Base-by-base conservation (phyloP, 2,329 filamentous ascomycete genomes). In the Knufia fluminis region DNA sequence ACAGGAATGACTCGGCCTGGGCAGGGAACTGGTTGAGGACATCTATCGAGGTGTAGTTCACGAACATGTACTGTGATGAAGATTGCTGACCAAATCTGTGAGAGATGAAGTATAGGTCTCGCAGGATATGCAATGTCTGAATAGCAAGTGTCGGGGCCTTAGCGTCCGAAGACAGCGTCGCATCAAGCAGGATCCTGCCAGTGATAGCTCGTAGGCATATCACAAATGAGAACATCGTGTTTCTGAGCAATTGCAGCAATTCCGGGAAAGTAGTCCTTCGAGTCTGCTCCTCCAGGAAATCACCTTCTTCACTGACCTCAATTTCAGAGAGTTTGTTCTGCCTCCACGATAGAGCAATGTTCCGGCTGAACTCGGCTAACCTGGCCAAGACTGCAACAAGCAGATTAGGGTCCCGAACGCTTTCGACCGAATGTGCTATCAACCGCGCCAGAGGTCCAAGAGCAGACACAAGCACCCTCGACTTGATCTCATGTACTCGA, bases 11-110 rank as follows among this genome's bases (percentile, higher is more conserved):
- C 52, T 83, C 77, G 3, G 80, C 76, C 23, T 85, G 76, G 9
- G 72, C 69, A 0, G 83, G 77, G 58, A 86, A 84, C n/a, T 81
- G 78, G 7, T 83, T 75, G 3, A 95, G 75, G 33, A 89, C 81
- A 64, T 96, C 90, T 54, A 95, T 80, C 2, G 88, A 82, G 1
- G 86, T 81, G 19, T 94, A 75, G 59, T 89, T 88, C 22, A 87
- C 83, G 62, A 95, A 95, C 1, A 78, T 81, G 65, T 94, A 91
- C 51, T 87, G 85, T 48, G 90, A 86, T 60, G 94, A 94, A 1
- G 80, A 76, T 53, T 77, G 79, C 49, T 83, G 81, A 17, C 84
- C 83, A 49, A 86, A 76, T 33, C 86, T 77, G 12, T 81, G 82
- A 0, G 86, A 87, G 54, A 95, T 80, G 64, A 95, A 95, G 66